These are phyloP conservation scores for Fraxinus albicans DNA, from an alignment of 305 asterid species.

Conservation along the genomic window DNA sequence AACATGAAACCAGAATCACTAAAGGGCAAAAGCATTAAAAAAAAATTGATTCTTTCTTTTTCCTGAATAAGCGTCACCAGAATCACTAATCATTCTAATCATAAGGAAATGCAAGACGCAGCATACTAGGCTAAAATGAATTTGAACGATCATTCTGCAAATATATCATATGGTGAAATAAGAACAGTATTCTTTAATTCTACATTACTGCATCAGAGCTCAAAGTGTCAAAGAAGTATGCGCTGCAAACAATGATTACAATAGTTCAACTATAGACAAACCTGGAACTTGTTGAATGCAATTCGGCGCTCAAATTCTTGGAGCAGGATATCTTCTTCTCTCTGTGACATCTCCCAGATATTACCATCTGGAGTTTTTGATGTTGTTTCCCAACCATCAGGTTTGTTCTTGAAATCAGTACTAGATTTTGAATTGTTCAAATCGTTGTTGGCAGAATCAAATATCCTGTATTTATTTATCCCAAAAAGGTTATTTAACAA, in stretches of 20 bases:
- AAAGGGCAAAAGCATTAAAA: not conserved
- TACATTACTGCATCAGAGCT: not conserved
- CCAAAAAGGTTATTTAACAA: not conserved
- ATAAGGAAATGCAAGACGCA: not conserved
- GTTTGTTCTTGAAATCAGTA: constrained; percentile 70
- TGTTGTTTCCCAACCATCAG: constrained; percentile 95
- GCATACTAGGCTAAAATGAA: not conserved
- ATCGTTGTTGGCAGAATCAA: constrained; percentile 65
- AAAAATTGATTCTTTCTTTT: not conserved
- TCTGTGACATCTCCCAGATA: constrained; percentile 88
- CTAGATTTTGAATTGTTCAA: constrained; percentile 41
- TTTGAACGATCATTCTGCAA: not conserved
- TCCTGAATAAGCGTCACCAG: not conserved
- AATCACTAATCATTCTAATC: not conserved
- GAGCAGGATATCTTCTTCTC: constrained; percentile 88
- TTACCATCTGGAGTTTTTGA: constrained; percentile 67
- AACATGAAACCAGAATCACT: not conserved
- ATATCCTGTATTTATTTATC: constrained; percentile 57
- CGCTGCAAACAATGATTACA: not conserved
- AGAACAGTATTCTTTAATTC: not conserved
- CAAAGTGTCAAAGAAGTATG: not conserved
- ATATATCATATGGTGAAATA: not conserved
- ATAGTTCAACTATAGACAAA: constrained; percentile 19
- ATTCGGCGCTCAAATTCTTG: constrained; percentile 94
- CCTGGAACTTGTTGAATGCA: constrained; percentile 90